Percentiles rank a stretch among this genome's conserved stretches.
Conservation (phyloP, 2,329 filamentous ascomycete genomes). For the Zasmidium citrigriseum region DNA sequence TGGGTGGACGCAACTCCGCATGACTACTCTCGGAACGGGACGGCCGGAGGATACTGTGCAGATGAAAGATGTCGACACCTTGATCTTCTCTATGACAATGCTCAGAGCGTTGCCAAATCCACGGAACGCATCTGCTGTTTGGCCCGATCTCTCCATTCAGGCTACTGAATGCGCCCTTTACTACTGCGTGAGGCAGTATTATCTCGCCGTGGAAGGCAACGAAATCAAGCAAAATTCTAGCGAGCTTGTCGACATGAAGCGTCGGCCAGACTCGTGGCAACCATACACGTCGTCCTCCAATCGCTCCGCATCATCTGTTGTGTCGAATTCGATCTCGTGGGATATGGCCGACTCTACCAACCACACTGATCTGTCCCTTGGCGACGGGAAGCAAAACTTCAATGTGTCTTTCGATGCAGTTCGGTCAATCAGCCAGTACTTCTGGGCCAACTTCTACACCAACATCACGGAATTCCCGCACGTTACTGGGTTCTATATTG, state of each 20-base stretch:
- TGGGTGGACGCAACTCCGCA: neutral
- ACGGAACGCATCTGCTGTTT: neutral
- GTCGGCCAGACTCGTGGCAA: neutral
- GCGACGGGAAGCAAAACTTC: conserved; percentile 1
- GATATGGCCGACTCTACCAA: conserved; percentile 4
- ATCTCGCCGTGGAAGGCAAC: conserved; percentile 4
- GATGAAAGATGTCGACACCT: conserved; percentile 6
- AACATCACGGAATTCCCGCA: neutral
- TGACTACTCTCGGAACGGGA: conserved; percentile 9
- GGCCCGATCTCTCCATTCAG: conserved; percentile 7
- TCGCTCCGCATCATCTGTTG: neutral
- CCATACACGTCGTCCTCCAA: neutral
- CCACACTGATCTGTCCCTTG: conserved; percentile 9
- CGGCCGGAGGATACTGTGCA: neutral
- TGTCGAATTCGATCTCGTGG: neutral
- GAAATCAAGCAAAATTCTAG: neutral
- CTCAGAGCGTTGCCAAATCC: neutral
- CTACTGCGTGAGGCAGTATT: conserved; percentile 19
- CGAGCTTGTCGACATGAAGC: neutral
- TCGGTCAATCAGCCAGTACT: conserved; percentile 7
- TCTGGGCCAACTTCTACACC: conserved; percentile 4
- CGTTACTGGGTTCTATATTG: conserved; percentile 11
- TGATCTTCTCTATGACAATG: conserved; percentile 10
- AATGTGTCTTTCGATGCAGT: conserved; percentile 17
- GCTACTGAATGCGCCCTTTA: conserved; percentile 16